Conservation (phyloP, 1,284 basidiomycete genomes). For the Pterulicium gracile region DNA sequence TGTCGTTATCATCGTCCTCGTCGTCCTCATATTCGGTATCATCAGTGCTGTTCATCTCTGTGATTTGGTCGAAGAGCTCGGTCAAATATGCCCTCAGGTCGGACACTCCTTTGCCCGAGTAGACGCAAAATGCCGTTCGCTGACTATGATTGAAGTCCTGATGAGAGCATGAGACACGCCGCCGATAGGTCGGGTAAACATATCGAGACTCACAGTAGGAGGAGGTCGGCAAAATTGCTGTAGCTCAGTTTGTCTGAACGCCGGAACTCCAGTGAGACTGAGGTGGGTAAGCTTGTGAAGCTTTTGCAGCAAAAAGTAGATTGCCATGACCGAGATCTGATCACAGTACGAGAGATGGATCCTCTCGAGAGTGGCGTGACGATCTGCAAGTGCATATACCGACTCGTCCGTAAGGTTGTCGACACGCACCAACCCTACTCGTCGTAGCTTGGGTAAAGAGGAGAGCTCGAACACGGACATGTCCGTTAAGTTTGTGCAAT, state of each 20-base stretch:
- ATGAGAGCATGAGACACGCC: slow-evolving; percentile 2
- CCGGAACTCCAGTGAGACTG: slow-evolving; percentile 91
- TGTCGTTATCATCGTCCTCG: slow-evolving; percentile 40
- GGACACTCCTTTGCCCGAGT: slow-evolving; percentile 84
- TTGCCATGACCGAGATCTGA: slow-evolving; percentile 85
- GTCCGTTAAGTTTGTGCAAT: slow-evolving; percentile 85
- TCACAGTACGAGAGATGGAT: slow-evolving; percentile 98
- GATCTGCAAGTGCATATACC: slow-evolving; percentile 77
- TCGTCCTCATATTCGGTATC: slow-evolving; percentile 70
- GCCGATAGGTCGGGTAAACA: slow-evolving; percentile 6
- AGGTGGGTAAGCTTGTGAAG: slow-evolving; percentile 88
- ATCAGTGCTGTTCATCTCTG: slow-evolving; percentile 57
- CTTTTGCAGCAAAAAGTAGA: slow-evolving; percentile 84
- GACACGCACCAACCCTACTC: slow-evolving; percentile 93
- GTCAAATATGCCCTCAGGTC: slow-evolving; percentile 75
- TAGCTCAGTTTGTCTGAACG: slow-evolving; percentile 79
- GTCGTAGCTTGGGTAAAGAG: slow-evolving; percentile 79
- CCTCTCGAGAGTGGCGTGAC: slow-evolving; percentile 80
- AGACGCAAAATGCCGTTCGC: slow-evolving; percentile 93
- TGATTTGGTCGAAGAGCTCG: slow-evolving; percentile 61
- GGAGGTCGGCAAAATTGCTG: slow-evolving; percentile 87
- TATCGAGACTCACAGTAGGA: slow-evolving; percentile 67
- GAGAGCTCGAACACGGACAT: slow-evolving; percentile 90
- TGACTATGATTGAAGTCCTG: slow-evolving; percentile 92
- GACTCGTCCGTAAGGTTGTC: slow-evolving; percentile 90